Percentiles rank a stretch among this genome's conserved stretches.
These are phyloP conservation scores for Pilaira anomala DNA, from an alignment of 192 early-diverging fungal species.

Conservation along the genomic window DNA sequence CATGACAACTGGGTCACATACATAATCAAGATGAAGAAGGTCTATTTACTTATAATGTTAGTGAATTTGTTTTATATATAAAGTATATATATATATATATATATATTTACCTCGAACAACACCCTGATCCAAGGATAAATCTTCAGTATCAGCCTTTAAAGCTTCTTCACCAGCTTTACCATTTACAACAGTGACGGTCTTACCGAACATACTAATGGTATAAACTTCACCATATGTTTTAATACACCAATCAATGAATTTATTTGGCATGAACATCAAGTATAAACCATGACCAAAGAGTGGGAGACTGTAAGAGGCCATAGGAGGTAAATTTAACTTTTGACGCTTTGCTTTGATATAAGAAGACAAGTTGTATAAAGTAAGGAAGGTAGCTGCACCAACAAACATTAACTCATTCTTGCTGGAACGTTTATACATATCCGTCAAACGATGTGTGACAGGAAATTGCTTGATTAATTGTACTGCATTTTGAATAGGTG, in stretches of 20 bases:
- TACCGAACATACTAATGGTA: slow-evolving; percentile 19
- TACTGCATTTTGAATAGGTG: slow-evolving; percentile 9
- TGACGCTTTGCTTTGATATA: slow-evolving; percentile 11
- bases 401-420: slow-evolving; percentile 2
- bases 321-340: slow-evolving; percentile 19
- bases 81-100: too few species aligned
- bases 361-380: slow-evolving; percentile 5
- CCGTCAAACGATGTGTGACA: not conserved
- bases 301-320: slow-evolving; percentile 23
- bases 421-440: slow-evolving; percentile 11
- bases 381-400: slow-evolving; percentile 2
- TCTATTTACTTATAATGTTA: not conserved
- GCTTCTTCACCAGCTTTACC: slow-evolving; percentile 23
- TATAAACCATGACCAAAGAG: slow-evolving; percentile 29
- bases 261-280: not conserved
- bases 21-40: slow-evolving; percentile 23
- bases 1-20: slow-evolving; percentile 10
- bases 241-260: slow-evolving; percentile 28
- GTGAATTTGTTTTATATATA: too few species aligned
- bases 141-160: slow-evolving; percentile 12
- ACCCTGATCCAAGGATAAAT: slow-evolving; percentile 23
- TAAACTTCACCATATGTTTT: slow-evolving; percentile 27
- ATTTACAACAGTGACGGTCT: slow-evolving; percentile 4
- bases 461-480: slow-evolving; percentile 2
- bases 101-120: not conserved